Percentiles rank a stretch among this genome's conserved stretches.
Evolutionary conservation across 257 asterid species (phyloP).

Genomic region (Solanum peruvianum): DNA sequence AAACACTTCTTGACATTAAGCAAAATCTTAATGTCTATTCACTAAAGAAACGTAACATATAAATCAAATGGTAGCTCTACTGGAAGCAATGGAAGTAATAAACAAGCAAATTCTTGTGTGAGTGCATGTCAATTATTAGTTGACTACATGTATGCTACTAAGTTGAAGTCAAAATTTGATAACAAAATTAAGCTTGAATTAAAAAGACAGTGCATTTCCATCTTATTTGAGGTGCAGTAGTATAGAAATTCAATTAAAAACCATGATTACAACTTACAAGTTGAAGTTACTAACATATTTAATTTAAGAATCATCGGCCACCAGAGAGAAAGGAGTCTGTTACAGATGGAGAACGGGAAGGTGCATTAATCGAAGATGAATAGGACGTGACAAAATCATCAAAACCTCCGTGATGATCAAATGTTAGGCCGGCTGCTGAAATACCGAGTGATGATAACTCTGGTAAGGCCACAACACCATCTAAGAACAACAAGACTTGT

Average conservation of each 20-base stretch:
- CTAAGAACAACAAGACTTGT: slow-evolving; percentile 29
- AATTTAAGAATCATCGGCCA: slow-evolving; percentile 26
- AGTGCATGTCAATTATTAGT: background rate
- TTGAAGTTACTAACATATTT: background rate
- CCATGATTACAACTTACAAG: slow-evolving; percentile 15
- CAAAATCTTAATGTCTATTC: too few species aligned
- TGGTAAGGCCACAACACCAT: slow-evolving; percentile 31
- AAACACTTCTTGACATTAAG: too few species aligned
- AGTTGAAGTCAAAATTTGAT: background rate
- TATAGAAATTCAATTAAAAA: background rate
- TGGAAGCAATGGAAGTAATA: background rate
- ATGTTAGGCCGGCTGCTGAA: slow-evolving; percentile 7
- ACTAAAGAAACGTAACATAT: background rate
- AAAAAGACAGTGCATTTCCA: background rate
- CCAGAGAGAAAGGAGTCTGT: slow-evolving; percentile 14
- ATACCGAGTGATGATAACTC: slow-evolving; percentile 20
- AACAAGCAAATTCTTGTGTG: background rate
- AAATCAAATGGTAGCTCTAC: background rate
- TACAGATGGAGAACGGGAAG: slow-evolving; percentile 13
- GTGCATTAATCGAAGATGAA: slow-evolving; percentile 9
- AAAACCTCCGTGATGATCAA: slow-evolving; percentile 14
- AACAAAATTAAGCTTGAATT: background rate
- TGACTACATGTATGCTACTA: background rate
- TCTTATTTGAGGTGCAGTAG: background rate
- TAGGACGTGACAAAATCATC: slow-evolving; percentile 24